Conservation (phyloP, 2,329 filamentous ascomycete genomes). For the Sporothrix dimorphospora region DNA sequence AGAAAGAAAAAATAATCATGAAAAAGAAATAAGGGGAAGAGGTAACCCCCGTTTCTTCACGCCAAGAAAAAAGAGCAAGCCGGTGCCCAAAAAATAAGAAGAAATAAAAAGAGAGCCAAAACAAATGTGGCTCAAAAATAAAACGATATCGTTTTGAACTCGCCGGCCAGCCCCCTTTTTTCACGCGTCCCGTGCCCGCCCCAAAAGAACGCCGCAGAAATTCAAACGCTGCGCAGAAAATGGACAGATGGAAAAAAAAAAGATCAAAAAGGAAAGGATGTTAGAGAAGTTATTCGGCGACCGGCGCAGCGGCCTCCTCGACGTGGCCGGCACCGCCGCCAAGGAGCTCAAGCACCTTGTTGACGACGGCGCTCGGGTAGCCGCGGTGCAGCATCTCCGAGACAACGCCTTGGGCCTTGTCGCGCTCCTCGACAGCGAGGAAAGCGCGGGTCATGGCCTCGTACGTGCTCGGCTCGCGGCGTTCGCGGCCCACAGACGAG, state of each 20-base stretch:
- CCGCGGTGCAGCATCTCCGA: constrained; percentile 88
- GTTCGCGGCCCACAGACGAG: constrained; percentile 72
- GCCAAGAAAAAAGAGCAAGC: constrained; percentile 15
- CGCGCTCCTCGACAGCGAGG: constrained; percentile 79
- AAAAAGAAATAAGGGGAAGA: not conserved
- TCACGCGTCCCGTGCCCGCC: constrained; percentile 9
- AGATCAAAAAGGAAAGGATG: constrained; percentile 13
- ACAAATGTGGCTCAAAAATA: constrained; percentile 14
- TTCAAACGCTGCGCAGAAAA: not conserved
- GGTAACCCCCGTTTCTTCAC: not conserved
- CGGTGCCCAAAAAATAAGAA: constrained; percentile 25
- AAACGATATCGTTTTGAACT: constrained; percentile 9
- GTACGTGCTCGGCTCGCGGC: constrained; percentile 95
- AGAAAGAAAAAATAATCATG: constrained; percentile 8
- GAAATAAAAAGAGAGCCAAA: constrained; percentile 20
- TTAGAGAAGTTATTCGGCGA: constrained; percentile 7
- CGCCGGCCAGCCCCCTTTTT: not conserved
- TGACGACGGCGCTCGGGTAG: constrained; percentile 88
- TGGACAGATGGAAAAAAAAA: constrained; percentile 18
- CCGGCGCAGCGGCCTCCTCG: constrained; percentile 37
- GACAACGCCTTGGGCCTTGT: constrained; percentile 75
- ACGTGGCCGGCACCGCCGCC: constrained; percentile 61
- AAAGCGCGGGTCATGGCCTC: constrained; percentile 97
- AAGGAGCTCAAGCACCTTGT: constrained; percentile 91
- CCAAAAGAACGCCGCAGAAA: constrained; percentile 6